phyloP scores from a whole-genome alignment of 441 rosid species.

The Adansonia rubrostipa region DNA sequence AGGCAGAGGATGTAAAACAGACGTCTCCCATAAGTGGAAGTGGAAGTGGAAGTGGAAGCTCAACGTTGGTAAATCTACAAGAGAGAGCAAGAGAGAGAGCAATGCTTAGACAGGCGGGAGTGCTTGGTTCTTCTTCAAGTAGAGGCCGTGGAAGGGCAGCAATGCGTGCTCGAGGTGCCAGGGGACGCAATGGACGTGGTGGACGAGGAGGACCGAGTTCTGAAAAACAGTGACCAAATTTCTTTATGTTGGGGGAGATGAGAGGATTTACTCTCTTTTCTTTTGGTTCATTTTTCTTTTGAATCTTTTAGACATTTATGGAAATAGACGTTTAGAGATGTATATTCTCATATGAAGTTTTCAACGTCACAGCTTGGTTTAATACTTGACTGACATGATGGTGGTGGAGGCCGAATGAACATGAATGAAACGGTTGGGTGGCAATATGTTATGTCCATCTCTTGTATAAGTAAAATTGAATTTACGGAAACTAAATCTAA shows the following conservation, averaged over 20 bases:
- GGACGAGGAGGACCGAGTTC: conserved; percentile 64
- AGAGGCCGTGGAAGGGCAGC: conserved; percentile 56
- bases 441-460: too few species aligned
- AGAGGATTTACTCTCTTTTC: neutral
- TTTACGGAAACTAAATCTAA: too few species aligned
- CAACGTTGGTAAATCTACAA: conserved; percentile 57
- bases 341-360: too few species aligned
- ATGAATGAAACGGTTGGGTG: too few species aligned
- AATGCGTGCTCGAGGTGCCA: conserved; percentile 54
- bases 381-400: too few species aligned
- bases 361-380: too few species aligned
- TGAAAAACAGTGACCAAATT: conserved; percentile 39
- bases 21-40: conserved; percentile 45
- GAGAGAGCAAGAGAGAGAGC: conserved; percentile 67
- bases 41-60: conserved; percentile 22
- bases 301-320: neutral
- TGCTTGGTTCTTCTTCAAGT: conserved; percentile 31
- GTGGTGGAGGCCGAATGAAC: too few species aligned
- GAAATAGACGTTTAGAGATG: too few species aligned
- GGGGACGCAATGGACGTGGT: conserved; percentile 58
- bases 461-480: too few species aligned
- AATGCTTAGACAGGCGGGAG: conserved; percentile 57
- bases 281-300: neutral
- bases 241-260: neutral
- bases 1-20: conserved; percentile 58